Evolutionary conservation across 177 flowering plant species (phyloP), one percentile per base, ranked within the genome.

Genomic region (Telopea speciosissima): DNA sequence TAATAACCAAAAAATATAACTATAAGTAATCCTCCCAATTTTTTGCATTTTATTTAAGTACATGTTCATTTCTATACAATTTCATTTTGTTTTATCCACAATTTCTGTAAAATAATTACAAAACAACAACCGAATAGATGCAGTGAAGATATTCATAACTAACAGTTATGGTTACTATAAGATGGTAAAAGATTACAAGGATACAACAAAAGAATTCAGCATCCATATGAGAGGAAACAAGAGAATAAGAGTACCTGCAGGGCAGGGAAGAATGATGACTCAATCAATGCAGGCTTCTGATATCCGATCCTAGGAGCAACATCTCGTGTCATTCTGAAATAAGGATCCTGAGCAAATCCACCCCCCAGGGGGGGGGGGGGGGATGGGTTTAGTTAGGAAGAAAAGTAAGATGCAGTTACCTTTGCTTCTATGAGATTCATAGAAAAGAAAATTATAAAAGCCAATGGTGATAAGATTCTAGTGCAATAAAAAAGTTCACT

Each of bases 281-380:
- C 99, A 65, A 95, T 91, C 79, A 95, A 75, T 40, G 97, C 90
- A 59, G 97, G 97, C 77, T 95, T 92, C 64, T 90, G 84, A 84
- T 87, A 89, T 60, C 97, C 98, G 74, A 95, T 56, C 72, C 96
- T 87, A 28, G 99, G 99, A 82, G 97, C 97, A 79, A 95, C 99
- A 84, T 95, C 97, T 61, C 99, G 79, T 62, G 99, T 92, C 99
- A 95, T 92, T 80, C 99, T 86, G 80, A 95, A 95, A 79, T 95
- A 95, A 75, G 99, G 99, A 87, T 95, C 99, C 97, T 93, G 81
- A 45, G 66, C 22, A 68, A 52, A 73, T 40, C 40, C 40, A 5
- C 40, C 40, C 40, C 40, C 31, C 31, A 28, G 4, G 4, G 24
- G 25, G 2, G 58, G 28, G 67, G 63, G 4, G 7, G 19, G 25